Conservation (phyloP, 225 moss, liverwort and hornwort genomes). For the Polytrichum commune region DNA sequence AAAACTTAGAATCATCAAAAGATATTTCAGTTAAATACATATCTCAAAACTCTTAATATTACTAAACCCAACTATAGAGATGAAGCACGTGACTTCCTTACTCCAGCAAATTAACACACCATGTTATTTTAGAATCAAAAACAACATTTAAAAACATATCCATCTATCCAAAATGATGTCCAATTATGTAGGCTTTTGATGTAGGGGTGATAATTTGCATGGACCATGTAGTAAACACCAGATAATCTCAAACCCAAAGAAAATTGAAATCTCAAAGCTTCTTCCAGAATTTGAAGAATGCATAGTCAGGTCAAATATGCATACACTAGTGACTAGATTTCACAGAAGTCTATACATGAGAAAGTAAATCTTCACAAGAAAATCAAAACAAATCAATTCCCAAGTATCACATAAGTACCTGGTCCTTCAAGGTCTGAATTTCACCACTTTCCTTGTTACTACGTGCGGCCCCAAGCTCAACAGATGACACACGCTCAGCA, state of each 20-base stretch:
- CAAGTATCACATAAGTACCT: slow-evolving; percentile 23
- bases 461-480: slow-evolving; percentile 89
- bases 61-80: too few species aligned
- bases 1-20: too few species aligned
- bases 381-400: background rate
- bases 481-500: slow-evolving; percentile 86
- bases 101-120: too few species aligned
- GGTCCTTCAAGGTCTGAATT: slow-evolving; percentile 76
- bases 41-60: too few species aligned
- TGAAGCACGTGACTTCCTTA: too few species aligned
- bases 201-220: too few species aligned
- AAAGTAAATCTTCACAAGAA: background rate
- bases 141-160: too few species aligned
- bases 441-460: slow-evolving; percentile 88
- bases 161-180: too few species aligned
- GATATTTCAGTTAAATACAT: too few species aligned
- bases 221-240: background rate
- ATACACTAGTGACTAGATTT: background rate
- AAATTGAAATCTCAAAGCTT: background rate
- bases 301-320: too few species aligned
- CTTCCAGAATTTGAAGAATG: background rate
- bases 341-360: background rate
- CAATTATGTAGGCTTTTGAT: too few species aligned
- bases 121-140: too few species aligned
- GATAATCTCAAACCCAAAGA: background rate